phyloP scores from a whole-genome alignment of 495 filamentous ascomycete species.

The Parathielavia hyrcaniae region DNA sequence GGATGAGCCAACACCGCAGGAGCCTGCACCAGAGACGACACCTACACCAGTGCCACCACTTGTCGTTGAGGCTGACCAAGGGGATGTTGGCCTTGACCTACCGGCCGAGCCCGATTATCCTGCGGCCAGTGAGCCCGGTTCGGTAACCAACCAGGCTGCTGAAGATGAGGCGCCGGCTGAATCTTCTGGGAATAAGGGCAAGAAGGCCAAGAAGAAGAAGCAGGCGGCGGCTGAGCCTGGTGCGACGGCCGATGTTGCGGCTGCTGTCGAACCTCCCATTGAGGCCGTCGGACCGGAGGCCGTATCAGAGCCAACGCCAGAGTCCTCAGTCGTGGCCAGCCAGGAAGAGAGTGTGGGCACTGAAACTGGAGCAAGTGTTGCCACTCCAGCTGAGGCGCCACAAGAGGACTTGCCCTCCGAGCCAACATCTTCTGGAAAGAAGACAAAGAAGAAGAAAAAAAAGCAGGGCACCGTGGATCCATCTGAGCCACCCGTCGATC shows the following conservation, averaged over 20 bases:
- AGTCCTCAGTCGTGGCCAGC: neutral
- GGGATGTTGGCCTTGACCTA: constrained; percentile 1
- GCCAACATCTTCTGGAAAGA: constrained; percentile 18
- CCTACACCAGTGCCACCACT: neutral
- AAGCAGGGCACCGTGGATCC: constrained; percentile 21
- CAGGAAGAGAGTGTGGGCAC: neutral
- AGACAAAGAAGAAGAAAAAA: constrained; percentile 33
- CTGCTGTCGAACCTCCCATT: neutral
- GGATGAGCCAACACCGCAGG: constrained; percentile 13
- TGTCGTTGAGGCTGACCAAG: constrained; percentile 8
- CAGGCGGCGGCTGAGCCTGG: constrained; percentile 21
- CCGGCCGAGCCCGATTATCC: neutral
- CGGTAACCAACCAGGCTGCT: neutral
- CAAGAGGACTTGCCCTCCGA: constrained; percentile 17
- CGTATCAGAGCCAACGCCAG: neutral
- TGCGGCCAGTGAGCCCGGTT: neutral
- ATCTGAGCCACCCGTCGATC: neutral
- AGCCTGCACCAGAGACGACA: constrained; percentile 4
- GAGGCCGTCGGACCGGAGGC: neutral
- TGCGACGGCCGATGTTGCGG: constrained; percentile 12
- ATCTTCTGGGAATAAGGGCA: constrained; percentile 17
- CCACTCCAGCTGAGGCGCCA: constrained; percentile 7
- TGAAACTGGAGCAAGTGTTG: neutral
- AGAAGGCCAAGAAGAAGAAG: constrained; percentile 30
- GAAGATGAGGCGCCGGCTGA: constrained; percentile 8